phyloP scores from a whole-genome alignment of 345 rosid genomes.

The Psidium guajava region DNA sequence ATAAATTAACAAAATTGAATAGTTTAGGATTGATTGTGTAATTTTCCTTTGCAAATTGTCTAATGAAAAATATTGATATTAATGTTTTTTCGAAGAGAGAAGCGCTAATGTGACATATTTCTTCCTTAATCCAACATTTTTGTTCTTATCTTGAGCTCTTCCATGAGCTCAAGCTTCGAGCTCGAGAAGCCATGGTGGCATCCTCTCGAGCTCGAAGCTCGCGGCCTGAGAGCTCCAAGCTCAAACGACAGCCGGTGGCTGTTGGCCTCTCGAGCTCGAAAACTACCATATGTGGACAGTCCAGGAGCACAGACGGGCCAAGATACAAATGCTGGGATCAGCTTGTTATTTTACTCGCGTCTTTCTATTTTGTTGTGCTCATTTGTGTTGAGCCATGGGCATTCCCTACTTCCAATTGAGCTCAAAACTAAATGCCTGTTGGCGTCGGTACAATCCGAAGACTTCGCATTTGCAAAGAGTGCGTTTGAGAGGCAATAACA shows the following conservation, averaged over 20 bases:
- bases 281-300: too few relatives aligned
- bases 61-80: too few relatives aligned
- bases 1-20: fast-evolving
- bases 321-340: background rate
- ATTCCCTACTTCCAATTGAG: too few relatives aligned
- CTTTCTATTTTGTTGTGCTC: too few relatives aligned
- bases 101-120: background rate
- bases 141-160: background rate
- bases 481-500: too few relatives aligned
- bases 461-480: too few relatives aligned
- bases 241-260: fast-evolving
- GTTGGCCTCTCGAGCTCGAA: background rate
- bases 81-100: background rate
- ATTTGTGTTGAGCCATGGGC: too few relatives aligned
- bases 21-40: too few relatives aligned
- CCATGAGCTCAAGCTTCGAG: background rate
- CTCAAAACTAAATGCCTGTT: too few relatives aligned
- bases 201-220: background rate
- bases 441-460: too few relatives aligned
- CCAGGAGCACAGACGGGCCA: too few relatives aligned
- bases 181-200: background rate
- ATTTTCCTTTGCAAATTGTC: too few relatives aligned
- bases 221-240: background rate
- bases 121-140: background rate
- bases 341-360: background rate